Conservation (phyloP, 768 basidiomycete genomes). For the Boletus rubroflammeus region DNA sequence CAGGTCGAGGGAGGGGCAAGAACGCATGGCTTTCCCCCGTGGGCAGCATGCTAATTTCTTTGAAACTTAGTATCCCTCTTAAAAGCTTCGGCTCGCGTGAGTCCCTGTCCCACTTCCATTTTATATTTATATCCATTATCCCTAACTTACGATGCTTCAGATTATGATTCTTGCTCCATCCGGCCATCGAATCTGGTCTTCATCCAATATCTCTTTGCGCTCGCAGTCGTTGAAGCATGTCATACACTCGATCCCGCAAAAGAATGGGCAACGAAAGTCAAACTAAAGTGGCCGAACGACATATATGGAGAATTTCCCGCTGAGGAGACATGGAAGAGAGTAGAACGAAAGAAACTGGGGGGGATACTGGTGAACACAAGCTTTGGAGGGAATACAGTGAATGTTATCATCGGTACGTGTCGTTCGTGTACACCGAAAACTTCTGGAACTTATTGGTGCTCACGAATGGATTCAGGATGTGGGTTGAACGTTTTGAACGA, state of each 20-base stretch:
- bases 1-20: constrained; percentile 82
- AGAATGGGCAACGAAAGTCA: constrained; percentile 50
- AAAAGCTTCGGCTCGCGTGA: constrained; percentile 10
- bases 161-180: constrained; percentile 10
- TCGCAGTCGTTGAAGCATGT: constrained; percentile 88
- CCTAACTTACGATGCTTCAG: not conserved
- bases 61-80: constrained; percentile 23
- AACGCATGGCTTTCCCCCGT: constrained; percentile 92
- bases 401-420: constrained; percentile 75
- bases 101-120: not conserved
- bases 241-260: constrained; percentile 48
- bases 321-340: constrained; percentile 24
- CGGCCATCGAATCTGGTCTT: constrained; percentile 71
- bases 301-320: constrained; percentile 68
- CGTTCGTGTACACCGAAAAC: not conserved
- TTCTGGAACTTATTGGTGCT: not conserved
- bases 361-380: constrained; percentile 90
- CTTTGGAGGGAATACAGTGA: constrained; percentile 67
- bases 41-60: constrained; percentile 76
- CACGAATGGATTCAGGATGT: constrained; percentile 54
- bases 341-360: constrained; percentile 74
- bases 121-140: not conserved
- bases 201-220: constrained; percentile 85
- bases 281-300: constrained; percentile 97
- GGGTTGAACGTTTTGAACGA: constrained; percentile 85